Percentiles rank a stretch among this genome's conserved stretches.
Evolutionary conservation across 768 basidiomycete species (phyloP).

Genomic region (Kwoniella sp.): DNA sequence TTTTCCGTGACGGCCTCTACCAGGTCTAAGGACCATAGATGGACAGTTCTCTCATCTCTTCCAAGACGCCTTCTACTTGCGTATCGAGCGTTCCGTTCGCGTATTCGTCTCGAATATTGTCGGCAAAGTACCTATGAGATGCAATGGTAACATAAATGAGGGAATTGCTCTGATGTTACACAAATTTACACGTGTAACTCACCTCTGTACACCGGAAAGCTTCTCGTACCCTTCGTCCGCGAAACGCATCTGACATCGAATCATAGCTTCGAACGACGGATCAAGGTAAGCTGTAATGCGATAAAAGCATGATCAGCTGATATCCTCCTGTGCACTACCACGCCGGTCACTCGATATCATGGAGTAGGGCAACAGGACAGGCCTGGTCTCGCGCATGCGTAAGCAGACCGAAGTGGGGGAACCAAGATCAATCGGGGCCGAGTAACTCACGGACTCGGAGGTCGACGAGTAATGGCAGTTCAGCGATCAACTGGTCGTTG

Average conservation of each 20-base stretch:
- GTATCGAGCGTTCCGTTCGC: conserved; percentile 94
- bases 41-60: conserved; percentile 93
- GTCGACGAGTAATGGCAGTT: conserved; percentile 89
- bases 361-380: too few species aligned
- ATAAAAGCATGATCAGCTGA: neutral
- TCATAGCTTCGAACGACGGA: conserved; percentile 97
- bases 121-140: conserved; percentile 73
- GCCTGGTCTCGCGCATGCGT: too few species aligned
- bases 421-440: too few species aligned
- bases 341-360: too few species aligned
- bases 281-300: conserved; percentile 75
- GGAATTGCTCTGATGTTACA: neutral
- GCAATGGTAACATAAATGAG: neutral
- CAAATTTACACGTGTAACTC: conserved; percentile 28
- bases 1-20: too few species aligned
- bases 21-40: conserved; percentile 85
- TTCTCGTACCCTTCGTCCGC: conserved; percentile 98
- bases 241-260: conserved; percentile 92
- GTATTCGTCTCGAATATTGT: conserved; percentile 91
- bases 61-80: conserved; percentile 95
- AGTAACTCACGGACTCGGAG: conserved; percentile 76
- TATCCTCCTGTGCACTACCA: too few species aligned
- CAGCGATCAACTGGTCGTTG: conserved; percentile 86
- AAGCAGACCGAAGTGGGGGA: too few species aligned
- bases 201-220: conserved; percentile 90